phyloP scores from a whole-genome alignment of 371 early-diverging fungal species.

The Mucor sp. region DNA sequence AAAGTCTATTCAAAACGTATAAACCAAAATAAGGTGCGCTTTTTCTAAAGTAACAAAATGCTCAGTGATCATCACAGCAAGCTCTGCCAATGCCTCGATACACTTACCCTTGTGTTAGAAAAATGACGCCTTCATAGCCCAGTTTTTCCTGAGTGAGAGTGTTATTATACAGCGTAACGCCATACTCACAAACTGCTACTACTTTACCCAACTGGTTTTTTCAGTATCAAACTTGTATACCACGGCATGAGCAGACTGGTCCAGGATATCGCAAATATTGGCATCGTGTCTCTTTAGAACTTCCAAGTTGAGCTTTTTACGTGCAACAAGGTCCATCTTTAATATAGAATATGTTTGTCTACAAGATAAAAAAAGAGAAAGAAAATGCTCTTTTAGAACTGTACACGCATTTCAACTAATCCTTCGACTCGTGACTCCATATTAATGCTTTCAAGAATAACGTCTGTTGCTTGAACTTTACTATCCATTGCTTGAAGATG shows the following conservation, averaged over 20 bases:
- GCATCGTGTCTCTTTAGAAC: slow-evolving; percentile 77
- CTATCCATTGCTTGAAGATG: background rate
- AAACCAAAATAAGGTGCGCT: slow-evolving; percentile 58
- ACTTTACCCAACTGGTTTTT: slow-evolving; percentile 68
- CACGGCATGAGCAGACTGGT: slow-evolving; percentile 74
- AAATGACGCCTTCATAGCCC: slow-evolving; percentile 70
- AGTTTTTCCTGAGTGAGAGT: slow-evolving; percentile 59
- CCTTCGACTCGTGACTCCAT: background rate
- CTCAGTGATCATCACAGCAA: background rate
- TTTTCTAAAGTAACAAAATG: slow-evolving; percentile 24
- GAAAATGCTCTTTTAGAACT: background rate
- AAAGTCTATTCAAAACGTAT: slow-evolving; percentile 71
- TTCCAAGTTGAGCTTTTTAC: slow-evolving; percentile 68
- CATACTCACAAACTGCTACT: background rate
- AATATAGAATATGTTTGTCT: background rate
- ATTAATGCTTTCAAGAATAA: background rate
- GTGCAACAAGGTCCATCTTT: slow-evolving; percentile 61
- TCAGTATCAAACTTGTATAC: slow-evolving; percentile 76
- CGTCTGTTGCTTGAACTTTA: background rate
- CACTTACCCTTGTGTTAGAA: slow-evolving; percentile 56
- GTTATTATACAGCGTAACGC: background rate
- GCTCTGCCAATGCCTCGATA: background rate
- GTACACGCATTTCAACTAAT: background rate
- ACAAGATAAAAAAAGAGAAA: background rate
- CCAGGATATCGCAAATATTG: slow-evolving; percentile 65